A percentile compares a stretch with the other conserved stretches of the same genome.
These are phyloP conservation scores for Pythium insidiosum DNA, from an alignment of 352 stramenopile species.

Conservation along the genomic window DNA sequence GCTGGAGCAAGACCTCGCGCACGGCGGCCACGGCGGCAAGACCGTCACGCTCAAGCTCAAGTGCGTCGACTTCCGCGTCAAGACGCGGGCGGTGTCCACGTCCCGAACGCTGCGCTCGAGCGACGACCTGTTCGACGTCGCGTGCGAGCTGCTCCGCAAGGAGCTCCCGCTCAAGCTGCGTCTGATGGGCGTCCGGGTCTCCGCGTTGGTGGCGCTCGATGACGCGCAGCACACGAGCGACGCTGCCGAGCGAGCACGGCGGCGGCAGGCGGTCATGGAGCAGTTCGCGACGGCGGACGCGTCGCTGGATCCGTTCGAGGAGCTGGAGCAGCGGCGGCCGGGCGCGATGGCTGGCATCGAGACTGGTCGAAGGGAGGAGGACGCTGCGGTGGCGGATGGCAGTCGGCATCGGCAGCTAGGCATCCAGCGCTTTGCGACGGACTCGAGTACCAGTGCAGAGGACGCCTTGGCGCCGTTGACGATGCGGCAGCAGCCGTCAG, in stretches of 20 bases:
- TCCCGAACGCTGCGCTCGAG: slow-evolving; percentile 25
- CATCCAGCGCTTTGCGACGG: not conserved
- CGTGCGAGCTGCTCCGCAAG: slow-evolving; percentile 43
- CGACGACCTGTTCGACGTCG: slow-evolving; percentile 35
- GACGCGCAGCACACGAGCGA: slow-evolving; percentile 12
- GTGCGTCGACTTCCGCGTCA: slow-evolving; percentile 46
- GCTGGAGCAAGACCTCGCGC: slow-evolving; percentile 44
- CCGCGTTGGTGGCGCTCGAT: slow-evolving; percentile 26
- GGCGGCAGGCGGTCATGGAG: slow-evolving; percentile 21
- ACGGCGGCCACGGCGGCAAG: slow-evolving; percentile 28
- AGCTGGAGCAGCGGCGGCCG: not conserved
- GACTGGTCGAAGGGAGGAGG: too few relatives aligned
- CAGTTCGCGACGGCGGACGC: slow-evolving; percentile 20
- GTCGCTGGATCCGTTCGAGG: not conserved
- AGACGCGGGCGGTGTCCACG: slow-evolving; percentile 43
- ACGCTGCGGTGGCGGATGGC: not conserved
- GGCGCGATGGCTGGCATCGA: too few relatives aligned
- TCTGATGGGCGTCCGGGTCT: slow-evolving; percentile 56
- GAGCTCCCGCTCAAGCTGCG: slow-evolving; percentile 61
- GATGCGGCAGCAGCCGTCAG: not conserved
- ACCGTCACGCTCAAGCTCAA: slow-evolving; percentile 75
- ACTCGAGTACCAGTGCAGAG: not conserved
- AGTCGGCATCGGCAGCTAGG: not conserved
- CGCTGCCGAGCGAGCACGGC: not conserved
- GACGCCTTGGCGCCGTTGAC: not conserved